Conservation (phyloP, 805 yeast genomes). For the Teunomyces pallodes region DNA sequence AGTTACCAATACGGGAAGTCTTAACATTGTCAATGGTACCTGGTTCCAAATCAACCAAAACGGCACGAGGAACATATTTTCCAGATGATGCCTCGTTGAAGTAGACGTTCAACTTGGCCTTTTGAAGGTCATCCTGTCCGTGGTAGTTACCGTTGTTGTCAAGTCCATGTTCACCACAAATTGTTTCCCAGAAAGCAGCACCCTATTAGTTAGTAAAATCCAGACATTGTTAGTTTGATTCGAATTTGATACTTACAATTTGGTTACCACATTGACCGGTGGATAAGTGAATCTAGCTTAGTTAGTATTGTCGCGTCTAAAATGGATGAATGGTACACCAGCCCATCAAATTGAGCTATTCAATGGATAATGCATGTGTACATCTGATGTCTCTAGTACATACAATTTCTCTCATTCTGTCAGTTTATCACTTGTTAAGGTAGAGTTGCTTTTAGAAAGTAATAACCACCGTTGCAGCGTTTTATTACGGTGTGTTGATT, state of each 20-base stretch:
- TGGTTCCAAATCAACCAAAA: constrained; percentile 89
- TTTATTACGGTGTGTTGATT: constrained; percentile 8
- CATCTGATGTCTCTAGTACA: constrained; percentile 8
- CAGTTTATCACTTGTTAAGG: constrained; percentile 4
- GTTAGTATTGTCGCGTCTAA: constrained; percentile 12
- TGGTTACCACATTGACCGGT: constrained; percentile 99
- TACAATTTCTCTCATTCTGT: constrained; percentile 30
- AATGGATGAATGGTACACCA: neutral
- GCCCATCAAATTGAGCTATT: neutral
- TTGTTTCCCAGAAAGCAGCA: constrained; percentile 92
- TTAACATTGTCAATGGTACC: constrained; percentile 88
- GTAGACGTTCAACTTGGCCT: constrained; percentile 69
- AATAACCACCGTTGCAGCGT: constrained; percentile 8
- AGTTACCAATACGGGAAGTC: constrained; percentile 74
- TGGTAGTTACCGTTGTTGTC: constrained; percentile 73
- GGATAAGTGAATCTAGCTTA: constrained; percentile 78
- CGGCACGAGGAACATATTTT: constrained; percentile 92
- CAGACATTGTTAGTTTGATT: neutral
- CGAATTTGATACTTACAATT: constrained; percentile 52
- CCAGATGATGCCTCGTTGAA: constrained; percentile 85
- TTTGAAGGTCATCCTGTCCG: constrained; percentile 42
- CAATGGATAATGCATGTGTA: neutral
- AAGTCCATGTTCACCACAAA: constrained; percentile 84
- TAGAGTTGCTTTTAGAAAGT: constrained; percentile 9
- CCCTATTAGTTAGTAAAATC: constrained; percentile 47